Conservation (phyloP, 768 basidiomycete genomes). For the Tulasnella sp. region DNA sequence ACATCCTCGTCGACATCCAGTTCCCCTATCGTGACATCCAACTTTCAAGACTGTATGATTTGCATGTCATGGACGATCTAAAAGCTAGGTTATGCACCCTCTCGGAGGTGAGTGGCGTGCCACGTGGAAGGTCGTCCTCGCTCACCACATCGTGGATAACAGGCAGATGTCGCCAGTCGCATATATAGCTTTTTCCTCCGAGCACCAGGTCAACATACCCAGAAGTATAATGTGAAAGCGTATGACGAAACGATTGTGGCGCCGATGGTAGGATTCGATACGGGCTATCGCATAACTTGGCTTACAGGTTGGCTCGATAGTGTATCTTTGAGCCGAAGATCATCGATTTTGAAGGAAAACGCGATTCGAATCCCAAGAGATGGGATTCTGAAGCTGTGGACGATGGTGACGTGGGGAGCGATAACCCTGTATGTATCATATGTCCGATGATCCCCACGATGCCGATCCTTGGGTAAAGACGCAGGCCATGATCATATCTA, state of each 20-base stretch:
- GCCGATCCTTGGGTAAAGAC: conserved; percentile 38
- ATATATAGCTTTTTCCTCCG: conserved; percentile 84
- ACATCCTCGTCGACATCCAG: conserved; percentile 61
- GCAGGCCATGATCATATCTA: conserved; percentile 82
- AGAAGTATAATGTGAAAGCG: conserved; percentile 79
- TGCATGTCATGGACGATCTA: conserved; percentile 83
- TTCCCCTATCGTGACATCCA: conserved; percentile 85
- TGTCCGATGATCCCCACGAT: conserved; percentile 14
- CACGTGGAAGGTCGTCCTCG: background rate
- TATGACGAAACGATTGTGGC: conserved; percentile 95
- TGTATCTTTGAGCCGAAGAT: conserved; percentile 88
- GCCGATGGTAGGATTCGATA: conserved; percentile 54
- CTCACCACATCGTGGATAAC: conserved; percentile 4
- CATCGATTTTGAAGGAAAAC: conserved; percentile 77
- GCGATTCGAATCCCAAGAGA: conserved; percentile 36
- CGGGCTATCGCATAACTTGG: background rate
- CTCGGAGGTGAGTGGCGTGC: conserved; percentile 49
- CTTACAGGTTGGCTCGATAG: conserved; percentile 32
- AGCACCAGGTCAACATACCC: conserved; percentile 55
- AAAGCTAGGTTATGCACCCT: conserved; percentile 77
- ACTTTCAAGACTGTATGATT: conserved; percentile 67
- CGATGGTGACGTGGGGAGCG: conserved; percentile 41
- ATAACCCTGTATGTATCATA: conserved; percentile 32
- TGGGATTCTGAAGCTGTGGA: conserved; percentile 55
- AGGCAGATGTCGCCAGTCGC: conserved; percentile 85